Evolutionary conservation across 2,329 filamentous ascomycete species (phyloP).

Genomic region (Venturia pyrina): DNA sequence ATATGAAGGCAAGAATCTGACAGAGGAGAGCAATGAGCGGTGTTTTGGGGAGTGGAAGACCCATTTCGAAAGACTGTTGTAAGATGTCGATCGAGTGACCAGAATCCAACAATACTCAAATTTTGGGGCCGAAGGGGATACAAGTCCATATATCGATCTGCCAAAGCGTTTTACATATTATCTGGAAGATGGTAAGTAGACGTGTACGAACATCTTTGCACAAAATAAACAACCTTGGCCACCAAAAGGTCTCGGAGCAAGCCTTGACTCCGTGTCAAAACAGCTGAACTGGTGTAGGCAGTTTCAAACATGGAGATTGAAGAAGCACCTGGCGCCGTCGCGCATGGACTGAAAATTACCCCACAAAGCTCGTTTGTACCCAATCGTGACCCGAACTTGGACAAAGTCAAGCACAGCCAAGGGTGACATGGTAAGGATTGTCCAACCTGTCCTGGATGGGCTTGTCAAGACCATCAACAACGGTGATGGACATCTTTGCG

Average conservation of each 20-base stretch:
- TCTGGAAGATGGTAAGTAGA: neutral
- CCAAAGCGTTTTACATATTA: neutral
- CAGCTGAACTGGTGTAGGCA: no score
- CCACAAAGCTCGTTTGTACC: neutral
- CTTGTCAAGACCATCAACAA: no score
- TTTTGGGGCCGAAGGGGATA: neutral
- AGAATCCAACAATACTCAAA: neutral
- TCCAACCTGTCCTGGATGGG: no score
- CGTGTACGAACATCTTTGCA: neutral
- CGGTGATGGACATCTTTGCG: no score
- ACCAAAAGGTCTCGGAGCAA: neutral
- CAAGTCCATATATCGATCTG: neutral
- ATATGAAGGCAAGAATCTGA: neutral
- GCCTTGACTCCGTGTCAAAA: neutral
- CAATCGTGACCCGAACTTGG: no score
- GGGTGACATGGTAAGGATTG: no score
- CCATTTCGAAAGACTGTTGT: neutral
- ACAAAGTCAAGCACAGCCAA: neutral
- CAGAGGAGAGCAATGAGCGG: neutral
- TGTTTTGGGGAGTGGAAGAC: constrained; percentile 5
- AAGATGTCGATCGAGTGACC: neutral
- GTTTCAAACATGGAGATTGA: neutral
- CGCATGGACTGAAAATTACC: neutral
- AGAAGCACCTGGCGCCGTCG: neutral
- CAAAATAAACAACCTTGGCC: neutral